Base-by-base conservation (phyloP, 2,329 filamentous ascomycete species). In the Phyllosticta citrichinensis region DNA sequence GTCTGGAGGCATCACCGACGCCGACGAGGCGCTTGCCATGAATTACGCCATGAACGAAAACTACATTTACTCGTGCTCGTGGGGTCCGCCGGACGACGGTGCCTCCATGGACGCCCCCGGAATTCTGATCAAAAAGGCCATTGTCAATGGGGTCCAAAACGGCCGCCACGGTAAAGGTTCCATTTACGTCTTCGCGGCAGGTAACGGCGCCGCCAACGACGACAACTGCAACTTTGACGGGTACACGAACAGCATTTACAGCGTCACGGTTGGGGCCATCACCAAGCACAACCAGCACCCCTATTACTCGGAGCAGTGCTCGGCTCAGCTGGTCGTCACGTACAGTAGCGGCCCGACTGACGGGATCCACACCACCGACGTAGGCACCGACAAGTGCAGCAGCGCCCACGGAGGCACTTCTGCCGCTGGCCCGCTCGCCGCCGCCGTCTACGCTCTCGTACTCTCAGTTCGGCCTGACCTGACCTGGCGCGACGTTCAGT, bases 151-250 rank as follows among this genome's bases (percentile, higher is more conserved):
- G 35, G 82, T 97, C 11, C 92, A 97, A 71, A 86, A 95, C 62
- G 94, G 94, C 52, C 88, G 94, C 57, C 81, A 78, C 56, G 90
- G 91, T 2, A 84, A 87, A 58, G 94, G 94, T 9, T 96, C 91
- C 27, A 89, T 99, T 66, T 99, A 91, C 69, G 94, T 99, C 60
- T 99, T 99, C 74, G 94, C 94, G 52, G 92, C 93, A 66, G 94
- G 94, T 62, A 99, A 99, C 70, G 94, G 94, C 62, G 95, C 93
- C 10, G 79, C 81, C 3, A 84, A 80, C 65, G 92, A 89, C 55
- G 94, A 99, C 73, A 97, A 99, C 75, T 99, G 94, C 81, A 99
- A 99, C 73, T 99, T 99, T 72, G 94, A 99, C 71, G 94, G 94
- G 50, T 99, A 99, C 76, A 99, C 94, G 63, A 99, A 99, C 79